A percentile compares a stretch with the other conserved stretches of the same genome.
Conservation (phyloP, 208 protist species). For the Balamuthia mandrillaris region DNA sequence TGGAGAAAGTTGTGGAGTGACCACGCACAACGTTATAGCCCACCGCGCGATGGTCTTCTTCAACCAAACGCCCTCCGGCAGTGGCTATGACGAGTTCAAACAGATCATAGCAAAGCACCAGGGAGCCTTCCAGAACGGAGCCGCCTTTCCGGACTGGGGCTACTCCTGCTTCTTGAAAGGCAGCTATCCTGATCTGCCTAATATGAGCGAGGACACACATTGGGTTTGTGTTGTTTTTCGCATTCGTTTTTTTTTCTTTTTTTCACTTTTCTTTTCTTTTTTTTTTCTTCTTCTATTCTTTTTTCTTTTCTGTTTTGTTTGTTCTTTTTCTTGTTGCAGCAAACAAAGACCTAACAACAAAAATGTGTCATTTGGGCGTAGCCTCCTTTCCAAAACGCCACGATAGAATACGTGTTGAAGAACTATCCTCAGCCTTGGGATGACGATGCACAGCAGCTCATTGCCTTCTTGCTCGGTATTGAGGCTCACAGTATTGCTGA, state of each 20-base stretch:
- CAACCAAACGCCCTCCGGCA: not conserved
- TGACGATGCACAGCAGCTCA: not conserved
- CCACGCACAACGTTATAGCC: conserved; percentile 13
- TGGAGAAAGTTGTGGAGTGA: not conserved
- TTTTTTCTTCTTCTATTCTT: not conserved
- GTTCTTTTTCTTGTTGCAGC: not conserved
- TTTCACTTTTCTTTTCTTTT: not conserved
- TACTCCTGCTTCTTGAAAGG: not conserved
- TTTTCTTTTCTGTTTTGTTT: not conserved
- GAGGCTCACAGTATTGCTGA: not conserved
- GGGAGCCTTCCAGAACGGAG: conserved; percentile 27
- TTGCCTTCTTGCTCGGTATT: conserved; percentile 17
- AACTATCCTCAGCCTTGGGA: not conserved
- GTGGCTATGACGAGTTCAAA: not conserved
- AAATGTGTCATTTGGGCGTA: not conserved
- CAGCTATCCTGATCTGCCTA: not conserved
- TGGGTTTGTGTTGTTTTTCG: not conserved
- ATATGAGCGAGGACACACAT: conserved; percentile 30
- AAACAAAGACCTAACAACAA: not conserved
- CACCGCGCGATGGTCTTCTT: not conserved
- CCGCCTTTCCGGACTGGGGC: conserved; percentile 33
- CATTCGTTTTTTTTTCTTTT: not conserved
- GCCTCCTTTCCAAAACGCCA: not conserved
- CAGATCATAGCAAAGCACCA: not conserved
- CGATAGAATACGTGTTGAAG: not conserved